phyloP scores from a whole-genome alignment of 2,329 filamentous ascomycete species.

The Didymella lethalis region DNA sequence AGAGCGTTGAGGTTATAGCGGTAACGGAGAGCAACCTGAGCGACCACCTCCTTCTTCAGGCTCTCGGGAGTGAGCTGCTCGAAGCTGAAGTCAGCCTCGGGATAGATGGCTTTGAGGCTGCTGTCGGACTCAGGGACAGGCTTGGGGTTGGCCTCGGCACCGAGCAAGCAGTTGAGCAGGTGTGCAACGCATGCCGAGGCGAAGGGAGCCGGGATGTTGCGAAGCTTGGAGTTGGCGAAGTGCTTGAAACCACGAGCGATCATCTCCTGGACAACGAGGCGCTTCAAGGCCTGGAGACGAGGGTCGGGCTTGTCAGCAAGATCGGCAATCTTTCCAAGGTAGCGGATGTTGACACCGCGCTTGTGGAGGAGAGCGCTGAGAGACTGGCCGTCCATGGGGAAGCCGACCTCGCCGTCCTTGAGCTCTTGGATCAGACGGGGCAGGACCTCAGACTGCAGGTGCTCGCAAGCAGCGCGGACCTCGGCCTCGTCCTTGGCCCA shows the following conservation, averaged over 20 bases:
- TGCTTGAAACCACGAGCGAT: constrained; percentile 96
- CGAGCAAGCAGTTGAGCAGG: constrained; percentile 91
- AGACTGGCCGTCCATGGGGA: constrained; percentile 98
- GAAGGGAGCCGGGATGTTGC: constrained; percentile 79
- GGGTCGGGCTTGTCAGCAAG: constrained; percentile 67
- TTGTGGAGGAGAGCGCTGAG: constrained; percentile 90
- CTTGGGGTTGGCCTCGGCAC: constrained; percentile 75
- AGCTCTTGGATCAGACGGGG: constrained; percentile 88
- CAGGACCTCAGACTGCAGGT: constrained; percentile 78
- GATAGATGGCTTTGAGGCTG: constrained; percentile 76
- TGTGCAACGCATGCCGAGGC: constrained; percentile 83
- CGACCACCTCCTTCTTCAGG: constrained; percentile 73
- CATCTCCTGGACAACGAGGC: constrained; percentile 89
- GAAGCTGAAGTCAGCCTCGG: constrained; percentile 82
- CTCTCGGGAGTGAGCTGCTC: constrained; percentile 77
- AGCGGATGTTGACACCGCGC: constrained; percentile 95
- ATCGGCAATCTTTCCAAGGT: constrained; percentile 84
- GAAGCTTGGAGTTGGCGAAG: constrained; percentile 78
- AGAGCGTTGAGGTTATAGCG: constrained; percentile 72
- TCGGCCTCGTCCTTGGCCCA: constrained; percentile 85
- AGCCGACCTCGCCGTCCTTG: constrained; percentile 90
- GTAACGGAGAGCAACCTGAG: constrained; percentile 77
- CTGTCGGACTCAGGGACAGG: constrained; percentile 81
- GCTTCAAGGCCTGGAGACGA: constrained; percentile 77
- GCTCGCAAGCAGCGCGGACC: constrained; percentile 82